A percentile compares a stretch with the other conserved stretches of the same genome.
These are phyloP conservation scores for Phyllosticta citrichinensis DNA, from an alignment of 2,329 filamentous ascomycete genomes.

Conservation along the genomic window DNA sequence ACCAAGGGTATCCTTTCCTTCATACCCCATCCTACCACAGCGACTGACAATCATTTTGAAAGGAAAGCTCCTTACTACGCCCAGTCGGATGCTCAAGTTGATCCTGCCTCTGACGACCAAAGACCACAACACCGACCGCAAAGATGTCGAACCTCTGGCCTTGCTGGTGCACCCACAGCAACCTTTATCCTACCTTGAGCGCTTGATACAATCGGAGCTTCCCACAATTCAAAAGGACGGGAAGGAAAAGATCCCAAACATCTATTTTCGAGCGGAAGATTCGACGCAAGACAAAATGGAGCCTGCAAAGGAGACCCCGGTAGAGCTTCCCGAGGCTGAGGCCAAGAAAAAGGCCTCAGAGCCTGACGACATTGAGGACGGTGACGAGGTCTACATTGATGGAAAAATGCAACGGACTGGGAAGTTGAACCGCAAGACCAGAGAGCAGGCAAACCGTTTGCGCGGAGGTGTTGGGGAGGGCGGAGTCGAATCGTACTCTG, in stretches of 20 bases:
- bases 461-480: constrained; percentile 43
- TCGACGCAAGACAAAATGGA: constrained; percentile 49
- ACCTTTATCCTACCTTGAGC: constrained; percentile 80
- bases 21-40: background rate
- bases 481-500: constrained; percentile 60
- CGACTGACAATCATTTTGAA: background rate
- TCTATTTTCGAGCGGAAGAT: constrained; percentile 74
- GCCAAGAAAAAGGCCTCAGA: constrained; percentile 19
- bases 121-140: constrained; percentile 49
- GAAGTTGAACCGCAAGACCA: constrained; percentile 22
- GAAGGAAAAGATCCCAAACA: constrained; percentile 58
- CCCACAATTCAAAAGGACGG: constrained; percentile 55
- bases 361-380: constrained; percentile 31
- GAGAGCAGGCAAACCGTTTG: constrained; percentile 23
- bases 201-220: constrained; percentile 79
- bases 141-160: constrained; percentile 73
- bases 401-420: constrained; percentile 39
- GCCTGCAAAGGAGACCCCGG: constrained; percentile 19
- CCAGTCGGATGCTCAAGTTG: constrained; percentile 69
- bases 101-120: constrained; percentile 62
- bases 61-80: constrained; percentile 64
- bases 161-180: constrained; percentile 83
- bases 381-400: constrained; percentile 41
- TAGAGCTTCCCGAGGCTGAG: constrained; percentile 18
- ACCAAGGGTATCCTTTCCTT: constrained; percentile 45